phyloP scores from a whole-genome alignment of 257 asterid species.

The Solanum piurae region DNA sequence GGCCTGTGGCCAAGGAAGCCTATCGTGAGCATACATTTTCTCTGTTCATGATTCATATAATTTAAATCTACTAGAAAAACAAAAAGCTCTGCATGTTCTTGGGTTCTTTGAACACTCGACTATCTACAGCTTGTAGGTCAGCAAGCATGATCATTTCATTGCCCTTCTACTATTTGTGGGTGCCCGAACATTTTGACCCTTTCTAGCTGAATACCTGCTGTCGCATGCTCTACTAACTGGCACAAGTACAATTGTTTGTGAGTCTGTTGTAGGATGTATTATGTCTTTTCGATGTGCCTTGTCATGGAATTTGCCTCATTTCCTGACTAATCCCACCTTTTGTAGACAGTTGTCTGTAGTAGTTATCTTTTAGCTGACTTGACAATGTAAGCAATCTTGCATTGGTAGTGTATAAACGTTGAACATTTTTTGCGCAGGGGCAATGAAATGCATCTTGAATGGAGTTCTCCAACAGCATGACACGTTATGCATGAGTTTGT shows the following conservation, averaged over 20 bases:
- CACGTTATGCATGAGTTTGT: conserved; percentile 86
- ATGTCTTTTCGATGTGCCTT: neutral
- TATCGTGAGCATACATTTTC: neutral
- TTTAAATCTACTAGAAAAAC: neutral
- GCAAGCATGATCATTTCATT: neutral
- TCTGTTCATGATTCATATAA: neutral
- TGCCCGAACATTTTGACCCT: neutral
- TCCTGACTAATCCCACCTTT: neutral
- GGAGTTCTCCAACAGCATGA: conserved; percentile 88
- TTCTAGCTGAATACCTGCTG: neutral
- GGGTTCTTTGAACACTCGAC: neutral
- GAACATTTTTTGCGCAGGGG: conserved; percentile 35
- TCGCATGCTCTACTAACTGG: neutral
- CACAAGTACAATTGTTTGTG: neutral
- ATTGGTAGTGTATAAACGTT: neutral
- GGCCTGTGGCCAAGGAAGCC: neutral
- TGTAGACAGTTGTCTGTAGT: neutral
- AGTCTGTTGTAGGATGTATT: neutral
- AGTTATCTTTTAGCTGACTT: neutral
- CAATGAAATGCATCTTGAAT: conserved; percentile 78
- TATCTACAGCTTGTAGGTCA: neutral
- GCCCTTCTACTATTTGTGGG: neutral
- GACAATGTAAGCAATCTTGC: neutral
- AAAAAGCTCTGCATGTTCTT: neutral
- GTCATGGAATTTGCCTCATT: neutral